These are phyloP conservation scores for Melampsora abietis-canadensis DNA, from an alignment of 1,284 basidiomycete species.

Conservation along the genomic window DNA sequence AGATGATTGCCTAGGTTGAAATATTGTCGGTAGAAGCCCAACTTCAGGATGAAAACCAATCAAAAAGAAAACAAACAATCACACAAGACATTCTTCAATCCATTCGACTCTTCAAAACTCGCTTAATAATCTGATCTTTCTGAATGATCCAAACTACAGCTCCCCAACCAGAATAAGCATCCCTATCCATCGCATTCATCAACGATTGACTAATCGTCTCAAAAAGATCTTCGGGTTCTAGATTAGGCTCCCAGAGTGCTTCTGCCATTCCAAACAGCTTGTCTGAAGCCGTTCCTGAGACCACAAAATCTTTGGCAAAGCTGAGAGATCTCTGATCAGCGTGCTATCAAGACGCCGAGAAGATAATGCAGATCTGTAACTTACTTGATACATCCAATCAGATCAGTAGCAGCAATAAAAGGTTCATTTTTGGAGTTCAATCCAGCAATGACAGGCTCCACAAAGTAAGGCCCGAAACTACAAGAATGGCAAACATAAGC, in stretches of 20 bases:
- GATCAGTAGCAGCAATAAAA: constrained; percentile 92
- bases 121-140: constrained; percentile 59
- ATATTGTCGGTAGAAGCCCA: too few relatives aligned
- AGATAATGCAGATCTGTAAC: constrained; percentile 54
- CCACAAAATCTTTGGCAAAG: constrained; percentile 74
- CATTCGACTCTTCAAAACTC: constrained; percentile 30
- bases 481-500: neutral
- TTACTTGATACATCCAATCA: constrained; percentile 93
- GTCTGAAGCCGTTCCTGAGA: constrained; percentile 85
- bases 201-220: constrained; percentile 97
- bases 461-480: constrained; percentile 90
- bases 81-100: constrained; percentile 1
- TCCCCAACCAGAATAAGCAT: constrained; percentile 96
- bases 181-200: constrained; percentile 90
- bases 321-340: neutral
- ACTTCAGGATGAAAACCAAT: too few relatives aligned
- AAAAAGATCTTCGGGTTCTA: constrained; percentile 94
- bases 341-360: neutral
- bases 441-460: constrained; percentile 95
- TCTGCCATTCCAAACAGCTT: constrained; percentile 98
- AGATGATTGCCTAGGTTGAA: too few relatives aligned
- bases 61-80: too few relatives aligned
- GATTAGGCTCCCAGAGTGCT: constrained; percentile 94
- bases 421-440: constrained; percentile 74
- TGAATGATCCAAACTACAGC: constrained; percentile 83